Evolutionary conservation across 2,329 filamentous ascomycete species (phyloP).

Genomic region (Pseudonectria foliicola): DNA sequence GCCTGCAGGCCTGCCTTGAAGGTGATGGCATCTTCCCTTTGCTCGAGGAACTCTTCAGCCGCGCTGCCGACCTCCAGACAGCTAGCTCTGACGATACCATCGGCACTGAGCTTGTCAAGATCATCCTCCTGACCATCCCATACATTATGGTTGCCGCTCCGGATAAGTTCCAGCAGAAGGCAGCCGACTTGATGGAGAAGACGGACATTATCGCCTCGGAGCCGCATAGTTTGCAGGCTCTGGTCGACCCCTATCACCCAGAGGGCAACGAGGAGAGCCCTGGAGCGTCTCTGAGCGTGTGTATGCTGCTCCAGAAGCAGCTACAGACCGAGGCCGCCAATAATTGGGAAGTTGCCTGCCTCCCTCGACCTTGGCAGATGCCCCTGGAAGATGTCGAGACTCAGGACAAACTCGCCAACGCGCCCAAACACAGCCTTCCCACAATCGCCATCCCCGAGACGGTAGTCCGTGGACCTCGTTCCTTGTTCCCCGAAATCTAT

Average conservation of each 20-base stretch:
- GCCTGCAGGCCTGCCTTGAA: slow-evolving; percentile 70
- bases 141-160: slow-evolving; percentile 76
- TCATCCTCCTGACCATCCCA: slow-evolving; percentile 89
- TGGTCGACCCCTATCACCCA: slow-evolving; percentile 78
- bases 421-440: slow-evolving; percentile 72
- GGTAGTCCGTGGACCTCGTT: slow-evolving; percentile 64
- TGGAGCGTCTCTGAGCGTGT: slow-evolving; percentile 59
- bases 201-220: slow-evolving; percentile 92
- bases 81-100: slow-evolving; percentile 82
- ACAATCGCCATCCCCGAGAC: slow-evolving; percentile 66
- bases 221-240: slow-evolving; percentile 72
- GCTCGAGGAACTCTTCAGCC: slow-evolving; percentile 81
- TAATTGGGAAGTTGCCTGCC: slow-evolving; percentile 66
- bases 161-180: slow-evolving; percentile 63
- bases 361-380: slow-evolving; percentile 63
- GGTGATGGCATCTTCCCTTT: slow-evolving; percentile 80
- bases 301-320: slow-evolving; percentile 79
- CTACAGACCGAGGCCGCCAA: slow-evolving; percentile 68
- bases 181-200: slow-evolving; percentile 76
- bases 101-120: slow-evolving; percentile 86
- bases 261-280: slow-evolving; percentile 57
- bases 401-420: slow-evolving; percentile 51
- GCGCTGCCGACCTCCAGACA: slow-evolving; percentile 89
- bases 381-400: slow-evolving; percentile 53
- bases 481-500: slow-evolving; percentile 87